Evolutionary conservation across 2,329 filamentous ascomycete genomes (phyloP).

Genomic region (Fusarium torreyae): DNA sequence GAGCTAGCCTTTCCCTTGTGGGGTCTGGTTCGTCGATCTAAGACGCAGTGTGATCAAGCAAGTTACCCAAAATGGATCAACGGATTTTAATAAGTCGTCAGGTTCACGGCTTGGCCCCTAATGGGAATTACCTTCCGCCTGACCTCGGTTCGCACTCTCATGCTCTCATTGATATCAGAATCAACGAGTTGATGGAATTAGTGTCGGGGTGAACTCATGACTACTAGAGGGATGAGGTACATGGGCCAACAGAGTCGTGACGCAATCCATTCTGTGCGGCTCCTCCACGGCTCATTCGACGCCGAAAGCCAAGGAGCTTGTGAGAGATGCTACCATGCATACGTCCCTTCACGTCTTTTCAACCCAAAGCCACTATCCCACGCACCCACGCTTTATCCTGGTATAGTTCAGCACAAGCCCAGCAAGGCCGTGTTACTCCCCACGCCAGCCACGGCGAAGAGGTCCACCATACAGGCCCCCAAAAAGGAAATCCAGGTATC

Average conservation of each 20-base stretch:
- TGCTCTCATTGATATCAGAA: constrained; percentile 8
- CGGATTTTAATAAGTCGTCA: constrained; percentile 26
- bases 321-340: constrained; percentile 1
- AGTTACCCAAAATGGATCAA: constrained; percentile 39
- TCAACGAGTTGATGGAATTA: constrained; percentile 15
- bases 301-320: constrained; percentile 21
- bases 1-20: constrained; percentile 33
- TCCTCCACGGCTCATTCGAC: constrained; percentile 28
- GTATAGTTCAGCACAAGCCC: constrained; percentile 20
- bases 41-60: constrained; percentile 38
- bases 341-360: constrained; percentile 1
- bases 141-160: constrained; percentile 1
- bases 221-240: constrained; percentile 2
- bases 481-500: constrained; percentile 35
- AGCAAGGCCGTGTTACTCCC: constrained; percentile 39
- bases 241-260: constrained; percentile 39
- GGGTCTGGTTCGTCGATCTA: constrained; percentile 45
- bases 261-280: constrained; percentile 41
- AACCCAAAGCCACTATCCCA: constrained; percentile 38
- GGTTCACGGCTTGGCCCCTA: constrained; percentile 11
- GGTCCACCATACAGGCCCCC: constrained; percentile 39
- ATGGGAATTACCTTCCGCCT: constrained; percentile 1
- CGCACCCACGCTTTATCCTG: constrained; percentile 34
- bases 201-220: constrained; percentile 24
- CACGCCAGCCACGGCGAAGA: constrained; percentile 35